Base-by-base conservation (phyloP, 2,329 filamentous ascomycete genomes). In the Curvularia hawaiiensis region DNA sequence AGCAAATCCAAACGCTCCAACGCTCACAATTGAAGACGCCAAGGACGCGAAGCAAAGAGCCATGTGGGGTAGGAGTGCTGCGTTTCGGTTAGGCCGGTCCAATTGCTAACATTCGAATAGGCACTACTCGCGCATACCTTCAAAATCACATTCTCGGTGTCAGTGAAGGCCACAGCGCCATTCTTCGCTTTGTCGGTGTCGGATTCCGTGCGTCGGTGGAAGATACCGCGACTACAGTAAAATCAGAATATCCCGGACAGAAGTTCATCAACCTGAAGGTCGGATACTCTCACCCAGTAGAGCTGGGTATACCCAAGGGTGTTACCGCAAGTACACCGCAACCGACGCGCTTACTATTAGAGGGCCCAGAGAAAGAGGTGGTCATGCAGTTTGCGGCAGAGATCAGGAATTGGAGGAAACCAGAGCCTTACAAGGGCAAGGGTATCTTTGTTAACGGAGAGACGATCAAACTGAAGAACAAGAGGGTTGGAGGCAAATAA, bases 351-450 rank as follows among this genome's bases (percentile, higher is more conserved):
- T 91, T 99, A 66, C 79, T 99, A 68, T 80, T 99, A 39, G 92
- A 99, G 80, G 92, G 95, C 9, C 84, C 89, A 51, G 87, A 98
- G 75, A 92, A 92, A 75, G 89, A 96, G 78, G 84, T 88, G 48
- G 87, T 99, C 62, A 95, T 92, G 84, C 88, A 90, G 57, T 97
- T 98, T 77, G 95, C 95, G 18, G 95, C 95, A 0, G 83, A 88
- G 68, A 96, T 99, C 66, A 84, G 92, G 68, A 85, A 83, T 78
- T 98, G 94, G 94, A 88, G 95, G 74, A 85, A 85, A 64, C 95
- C 95, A 30, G 95, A 99, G 80, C 95, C 95, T 64, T 99, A 99
- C 80, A 99, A 99, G 86, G 95, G 95, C 66, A 98, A 99, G 87
- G 95, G 95, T 69, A 96, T 99, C 69, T 99, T 98, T 76, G 89